Conservation (phyloP, 2,329 filamentous ascomycete species). For the Cladosporium colombiae region DNA sequence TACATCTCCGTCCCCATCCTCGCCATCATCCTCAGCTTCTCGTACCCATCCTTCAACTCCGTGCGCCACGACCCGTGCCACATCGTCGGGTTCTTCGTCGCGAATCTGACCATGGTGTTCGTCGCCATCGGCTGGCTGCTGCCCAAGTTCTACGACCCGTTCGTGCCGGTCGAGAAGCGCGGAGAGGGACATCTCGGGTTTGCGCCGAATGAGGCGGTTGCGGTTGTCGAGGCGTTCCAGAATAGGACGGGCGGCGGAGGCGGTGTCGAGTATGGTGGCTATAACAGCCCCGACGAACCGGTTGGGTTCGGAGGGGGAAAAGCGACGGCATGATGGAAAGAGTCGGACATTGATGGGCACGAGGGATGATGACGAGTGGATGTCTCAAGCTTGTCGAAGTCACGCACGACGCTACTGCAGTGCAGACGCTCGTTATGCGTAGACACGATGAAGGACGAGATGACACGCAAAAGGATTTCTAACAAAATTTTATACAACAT, state of each 20-base stretch:
- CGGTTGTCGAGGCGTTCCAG: not conserved
- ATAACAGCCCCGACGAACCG: not conserved
- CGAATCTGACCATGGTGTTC: constrained; percentile 50
- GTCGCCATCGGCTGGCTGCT: constrained; percentile 53
- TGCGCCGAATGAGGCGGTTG: constrained; percentile 6
- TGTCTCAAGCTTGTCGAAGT: too few relatives aligned
- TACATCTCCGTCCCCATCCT: constrained; percentile 54
- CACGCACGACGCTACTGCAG: too few relatives aligned
- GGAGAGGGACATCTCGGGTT: constrained; percentile 43
- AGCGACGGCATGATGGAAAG: not conserved
- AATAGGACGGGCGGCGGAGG: not conserved
- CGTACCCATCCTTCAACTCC: constrained; percentile 53
- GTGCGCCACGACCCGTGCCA: constrained; percentile 54
- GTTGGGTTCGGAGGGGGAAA: not conserved
- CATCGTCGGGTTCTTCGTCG: constrained; percentile 53
- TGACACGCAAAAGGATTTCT: too few relatives aligned
- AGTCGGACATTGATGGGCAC: not conserved
- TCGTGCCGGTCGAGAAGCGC: constrained; percentile 52
- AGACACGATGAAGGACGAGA: too few relatives aligned
- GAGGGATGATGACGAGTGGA: too few relatives aligned
- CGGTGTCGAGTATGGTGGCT: not conserved
- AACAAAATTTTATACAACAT: too few relatives aligned
- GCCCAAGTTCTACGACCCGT: constrained; percentile 56
- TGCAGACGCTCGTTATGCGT: too few relatives aligned
- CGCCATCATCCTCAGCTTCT: constrained; percentile 55